Conservation (phyloP, 805 yeast genomes). For the Huiozyma sinensis region DNA sequence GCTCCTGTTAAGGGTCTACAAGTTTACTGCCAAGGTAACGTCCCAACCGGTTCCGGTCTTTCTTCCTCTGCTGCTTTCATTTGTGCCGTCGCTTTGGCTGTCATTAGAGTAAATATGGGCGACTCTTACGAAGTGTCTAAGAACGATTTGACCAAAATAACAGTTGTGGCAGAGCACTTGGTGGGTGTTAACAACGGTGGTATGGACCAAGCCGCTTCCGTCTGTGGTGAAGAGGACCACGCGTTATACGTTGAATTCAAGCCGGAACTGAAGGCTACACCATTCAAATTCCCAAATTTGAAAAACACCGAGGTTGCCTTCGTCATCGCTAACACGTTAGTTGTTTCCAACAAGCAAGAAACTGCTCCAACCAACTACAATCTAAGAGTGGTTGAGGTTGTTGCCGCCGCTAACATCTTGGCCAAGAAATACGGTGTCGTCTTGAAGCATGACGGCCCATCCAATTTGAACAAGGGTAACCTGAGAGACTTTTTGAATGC, state of each 20-base stretch:
- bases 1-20: conserved; percentile 37
- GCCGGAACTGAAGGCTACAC: conserved; percentile 45
- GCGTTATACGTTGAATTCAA: conserved; percentile 51
- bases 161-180: conserved; percentile 57
- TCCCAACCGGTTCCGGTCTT: conserved; percentile 65
- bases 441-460: conserved; percentile 36
- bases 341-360: conserved; percentile 53
- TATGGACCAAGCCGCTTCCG: conserved; percentile 66
- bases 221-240: conserved; percentile 49
- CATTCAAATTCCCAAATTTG: conserved; percentile 42
- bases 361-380: conserved; percentile 64
- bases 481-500: conserved; percentile 54
- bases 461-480: conserved; percentile 36
- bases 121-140: conserved; percentile 31
- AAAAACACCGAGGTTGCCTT: conserved; percentile 36
- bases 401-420: conserved; percentile 51
- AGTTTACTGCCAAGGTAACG: conserved; percentile 48
- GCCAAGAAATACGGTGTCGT: conserved; percentile 38
- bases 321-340: conserved; percentile 53
- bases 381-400: conserved; percentile 61
- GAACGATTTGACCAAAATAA: conserved; percentile 44
- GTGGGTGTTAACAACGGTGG: conserved; percentile 75
- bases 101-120: conserved; percentile 43
- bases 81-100: conserved; percentile 50
- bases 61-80: conserved; percentile 66